phyloP scores from a whole-genome alignment of 208 protist genomes.

The Tritrichomonas musculus region DNA sequence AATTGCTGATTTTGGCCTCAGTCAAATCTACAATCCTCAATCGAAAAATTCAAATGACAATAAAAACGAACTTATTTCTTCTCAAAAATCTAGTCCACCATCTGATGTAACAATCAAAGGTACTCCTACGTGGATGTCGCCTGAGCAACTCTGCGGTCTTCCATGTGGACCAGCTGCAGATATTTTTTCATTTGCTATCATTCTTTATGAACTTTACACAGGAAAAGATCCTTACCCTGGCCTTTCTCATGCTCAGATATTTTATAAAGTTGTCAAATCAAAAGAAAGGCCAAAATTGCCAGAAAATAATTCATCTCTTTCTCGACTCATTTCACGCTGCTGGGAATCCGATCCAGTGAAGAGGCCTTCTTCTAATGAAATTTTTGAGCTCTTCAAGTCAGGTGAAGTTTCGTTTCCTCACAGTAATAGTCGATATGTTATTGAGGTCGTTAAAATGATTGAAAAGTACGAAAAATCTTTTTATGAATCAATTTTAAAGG shows the following conservation, averaged over 20 bases:
- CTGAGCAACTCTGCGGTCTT: not conserved
- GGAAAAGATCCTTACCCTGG: not conserved
- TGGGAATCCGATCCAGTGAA: not conserved
- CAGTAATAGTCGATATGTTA: not conserved
- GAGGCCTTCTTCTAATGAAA: not conserved
- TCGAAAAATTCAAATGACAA: too few relatives aligned
- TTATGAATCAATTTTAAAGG: too few relatives aligned
- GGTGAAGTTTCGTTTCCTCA: not conserved
- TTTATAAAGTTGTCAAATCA: not conserved
- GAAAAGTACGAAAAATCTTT: not conserved
- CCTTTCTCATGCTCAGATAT: not conserved
- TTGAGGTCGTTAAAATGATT: not conserved
- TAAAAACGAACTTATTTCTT: too few relatives aligned
- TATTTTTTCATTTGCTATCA: not conserved
- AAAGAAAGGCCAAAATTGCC: not conserved
- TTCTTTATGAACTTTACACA: slow-evolving; percentile 16
- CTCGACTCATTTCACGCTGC: not conserved
- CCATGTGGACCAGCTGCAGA: not conserved
- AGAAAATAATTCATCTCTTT: not conserved
- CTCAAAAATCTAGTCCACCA: too few relatives aligned
- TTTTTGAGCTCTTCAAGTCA: not conserved
- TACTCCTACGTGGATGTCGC: not conserved
- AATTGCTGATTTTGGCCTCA: not conserved
- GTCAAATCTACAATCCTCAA: too few relatives aligned
- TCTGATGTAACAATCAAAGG: too few relatives aligned